These are phyloP conservation scores for Cercospora sojina DNA, from an alignment of 2,329 filamentous ascomycete genomes.

Conservation along the genomic window DNA sequence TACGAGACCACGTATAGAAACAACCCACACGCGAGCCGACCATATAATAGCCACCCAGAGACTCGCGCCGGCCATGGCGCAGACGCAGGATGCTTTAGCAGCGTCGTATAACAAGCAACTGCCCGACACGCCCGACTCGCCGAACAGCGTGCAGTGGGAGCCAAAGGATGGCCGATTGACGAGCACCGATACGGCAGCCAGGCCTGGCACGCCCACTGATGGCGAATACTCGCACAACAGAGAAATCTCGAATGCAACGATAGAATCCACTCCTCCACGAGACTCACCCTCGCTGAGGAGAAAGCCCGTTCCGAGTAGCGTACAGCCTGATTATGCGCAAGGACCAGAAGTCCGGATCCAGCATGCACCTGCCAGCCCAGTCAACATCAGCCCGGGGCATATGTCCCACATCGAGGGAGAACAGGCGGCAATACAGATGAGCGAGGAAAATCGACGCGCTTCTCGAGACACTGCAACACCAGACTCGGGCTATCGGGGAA, in stretches of 20 bases:
- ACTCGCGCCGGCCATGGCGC: constrained; percentile 12
- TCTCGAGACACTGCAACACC: constrained; percentile 27
- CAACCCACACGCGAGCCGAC: not conserved
- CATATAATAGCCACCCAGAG: not conserved
- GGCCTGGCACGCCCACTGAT: constrained; percentile 19
- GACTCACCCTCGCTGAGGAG: constrained; percentile 15
- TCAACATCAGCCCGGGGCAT: constrained; percentile 36
- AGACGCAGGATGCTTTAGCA: constrained; percentile 8
- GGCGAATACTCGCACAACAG: constrained; percentile 21
- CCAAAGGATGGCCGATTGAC: constrained; percentile 8
- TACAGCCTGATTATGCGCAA: constrained; percentile 9
- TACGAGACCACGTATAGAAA: constrained; percentile 2
- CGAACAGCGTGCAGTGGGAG: constrained; percentile 11
- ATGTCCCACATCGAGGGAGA: constrained; percentile 33
- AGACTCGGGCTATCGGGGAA: constrained; percentile 24
- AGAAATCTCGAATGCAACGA: constrained; percentile 20
- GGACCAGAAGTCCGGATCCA: constrained; percentile 35
- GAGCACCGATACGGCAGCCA: constrained; percentile 1
- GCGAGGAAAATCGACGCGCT: constrained; percentile 21
- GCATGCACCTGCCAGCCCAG: constrained; percentile 36
- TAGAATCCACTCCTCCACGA: constrained; percentile 21
- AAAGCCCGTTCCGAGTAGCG: constrained; percentile 15
- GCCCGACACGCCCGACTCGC: constrained; percentile 11
- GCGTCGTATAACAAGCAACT: constrained; percentile 9
- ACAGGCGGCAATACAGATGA: constrained; percentile 30